Conservation (phyloP, 306 rosid genomes). For the Acacia confusa region DNA sequence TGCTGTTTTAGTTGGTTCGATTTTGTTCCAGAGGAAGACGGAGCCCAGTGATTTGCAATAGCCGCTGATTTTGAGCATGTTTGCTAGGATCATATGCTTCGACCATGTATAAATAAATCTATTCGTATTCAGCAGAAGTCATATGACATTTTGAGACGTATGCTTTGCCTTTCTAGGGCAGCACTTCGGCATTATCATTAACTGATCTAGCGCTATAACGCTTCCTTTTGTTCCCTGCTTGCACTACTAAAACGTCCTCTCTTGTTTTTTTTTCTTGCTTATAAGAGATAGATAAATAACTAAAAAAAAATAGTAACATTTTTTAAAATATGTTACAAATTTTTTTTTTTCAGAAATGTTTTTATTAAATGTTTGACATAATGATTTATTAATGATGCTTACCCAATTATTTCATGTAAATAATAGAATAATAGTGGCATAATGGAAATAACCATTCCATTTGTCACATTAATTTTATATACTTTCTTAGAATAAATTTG, state of each 20-base stretch:
- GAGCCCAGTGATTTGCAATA: conserved; percentile 61
- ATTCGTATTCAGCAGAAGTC: conserved; percentile 32
- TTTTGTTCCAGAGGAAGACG: conserved; percentile 60
- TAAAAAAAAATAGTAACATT: not conserved
- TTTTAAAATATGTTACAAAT: too few relatives aligned
- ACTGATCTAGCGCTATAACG: not conserved
- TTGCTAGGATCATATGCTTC: conserved; percentile 29
- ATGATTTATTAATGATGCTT: not conserved
- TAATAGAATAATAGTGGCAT: not conserved
- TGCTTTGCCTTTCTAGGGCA: conserved; percentile 18
- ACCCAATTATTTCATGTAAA: too few relatives aligned
- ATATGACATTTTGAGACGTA: conserved; percentile 11
- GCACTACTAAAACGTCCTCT: not conserved
- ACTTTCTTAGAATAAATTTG: not conserved
- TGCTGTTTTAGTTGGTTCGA: conserved; percentile 81
- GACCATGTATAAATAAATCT: conserved; percentile 24
- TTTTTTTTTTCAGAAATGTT: not conserved
- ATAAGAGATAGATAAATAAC: too few relatives aligned
- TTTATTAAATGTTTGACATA: too few relatives aligned
- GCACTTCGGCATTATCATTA: conserved; percentile 16
- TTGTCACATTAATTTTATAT: not conserved
- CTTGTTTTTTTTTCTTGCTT: too few relatives aligned
- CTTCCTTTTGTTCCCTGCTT: not conserved
- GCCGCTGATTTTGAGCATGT: conserved; percentile 28
- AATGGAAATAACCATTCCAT: not conserved